Conservation (phyloP, 129 eudicot species). For the Tanacetum coccineum region DNA sequence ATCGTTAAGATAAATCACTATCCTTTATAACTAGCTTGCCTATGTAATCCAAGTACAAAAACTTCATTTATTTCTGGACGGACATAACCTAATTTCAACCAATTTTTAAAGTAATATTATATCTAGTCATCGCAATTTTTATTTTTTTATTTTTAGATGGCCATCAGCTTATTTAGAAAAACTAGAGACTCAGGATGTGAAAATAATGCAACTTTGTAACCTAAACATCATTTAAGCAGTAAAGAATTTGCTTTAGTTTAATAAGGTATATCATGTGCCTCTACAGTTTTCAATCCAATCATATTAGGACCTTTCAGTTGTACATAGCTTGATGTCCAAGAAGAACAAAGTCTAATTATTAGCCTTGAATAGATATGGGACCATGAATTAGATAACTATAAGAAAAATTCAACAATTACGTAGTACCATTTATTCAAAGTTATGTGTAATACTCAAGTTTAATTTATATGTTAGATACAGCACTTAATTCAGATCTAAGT, state of each 20-base stretch:
- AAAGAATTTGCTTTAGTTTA: constrained; percentile 1
- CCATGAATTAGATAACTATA: neutral
- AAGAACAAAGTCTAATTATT: constrained; percentile 8
- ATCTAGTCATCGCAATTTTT: neutral
- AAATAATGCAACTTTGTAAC: constrained; percentile 3
- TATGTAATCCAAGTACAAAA: constrained; percentile 9
- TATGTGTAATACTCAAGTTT: neutral
- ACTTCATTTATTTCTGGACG: neutral
- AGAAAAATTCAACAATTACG: constrained; percentile 8
- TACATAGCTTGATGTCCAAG: neutral
- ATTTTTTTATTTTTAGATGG: neutral
- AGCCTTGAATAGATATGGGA: constrained; percentile 4
- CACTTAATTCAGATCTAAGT: neutral
- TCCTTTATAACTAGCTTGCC: constrained; percentile 18
- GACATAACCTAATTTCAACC: constrained; percentile 8
- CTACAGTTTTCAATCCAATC: neutral
- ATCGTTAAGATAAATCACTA: constrained; percentile 1
- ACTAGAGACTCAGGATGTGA: neutral
- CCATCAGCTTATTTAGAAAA: neutral
- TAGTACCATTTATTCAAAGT: constrained; percentile 8
- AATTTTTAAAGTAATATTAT: neutral
- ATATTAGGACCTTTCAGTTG: neutral
- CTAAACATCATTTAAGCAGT: constrained; percentile 4
- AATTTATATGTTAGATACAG: neutral
- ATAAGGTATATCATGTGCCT: neutral